Evolutionary conservation across 2,329 filamentous ascomycete species (phyloP), one percentile per base, ranked within the genome.

Genomic region (Coniella vitis): DNA sequence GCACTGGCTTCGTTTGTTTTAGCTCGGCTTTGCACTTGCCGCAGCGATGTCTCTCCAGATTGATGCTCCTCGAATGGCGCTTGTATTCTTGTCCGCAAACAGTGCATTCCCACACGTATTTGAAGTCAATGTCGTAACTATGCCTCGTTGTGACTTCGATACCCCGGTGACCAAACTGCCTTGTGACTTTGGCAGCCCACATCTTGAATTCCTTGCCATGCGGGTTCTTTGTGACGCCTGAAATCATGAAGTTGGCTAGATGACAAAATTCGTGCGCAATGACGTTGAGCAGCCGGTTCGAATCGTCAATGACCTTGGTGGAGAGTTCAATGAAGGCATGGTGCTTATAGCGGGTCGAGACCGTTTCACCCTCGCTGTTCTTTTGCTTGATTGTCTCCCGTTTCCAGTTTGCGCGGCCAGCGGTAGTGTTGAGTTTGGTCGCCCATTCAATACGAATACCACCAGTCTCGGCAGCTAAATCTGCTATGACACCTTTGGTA

Each of bases 221-320:
- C 0, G 90, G 88, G 53, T 87, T 84, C 48, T 81, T 83, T 38
- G 79, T 83, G 32, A 90, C 71, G 32, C 83, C 81, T 42, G 77
- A 84, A 54, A 97, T 72, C 81, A 97, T 94, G 65, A 91, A 96
- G 59, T 90, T 95, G 38, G 88, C 84, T 1, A 97, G 71, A 62
- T 98, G 93, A 65, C 93, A 97, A 70, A 93, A 97, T 60, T 98
- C 93, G 64, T 98, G 93, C 0, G 91, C 89, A n/a, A 97, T 69
- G 0, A 93, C 90, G 64, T 96, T 96, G 55, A 93, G 75, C 1
- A 97, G 76, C 3, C 88, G 81, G 50, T 85, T 67, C 56, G 87
- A 80, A 59, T 84, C 78, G 61, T 89, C 82, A 54, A 97, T 90
- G 40, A 96, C 84, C 63, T 94, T 95, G 47, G 87, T 82, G 0